A percentile compares a stretch with the other conserved stretches of the same genome.
Conservation (phyloP, 805 yeast species). For the Candida coquimbonensis region DNA sequence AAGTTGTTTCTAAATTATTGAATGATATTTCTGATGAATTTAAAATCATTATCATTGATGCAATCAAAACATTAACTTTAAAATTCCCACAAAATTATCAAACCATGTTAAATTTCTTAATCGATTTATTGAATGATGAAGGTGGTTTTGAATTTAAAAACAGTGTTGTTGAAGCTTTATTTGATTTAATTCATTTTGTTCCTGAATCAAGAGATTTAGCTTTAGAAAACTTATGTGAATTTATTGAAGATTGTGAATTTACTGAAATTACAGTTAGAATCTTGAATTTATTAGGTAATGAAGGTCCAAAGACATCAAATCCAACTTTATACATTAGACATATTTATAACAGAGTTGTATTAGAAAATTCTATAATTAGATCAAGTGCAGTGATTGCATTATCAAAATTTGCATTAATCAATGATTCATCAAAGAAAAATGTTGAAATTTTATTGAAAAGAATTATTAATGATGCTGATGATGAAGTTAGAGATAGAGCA, state of each 20-base stretch:
- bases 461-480: constrained; percentile 84
- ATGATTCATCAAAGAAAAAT: constrained; percentile 56
- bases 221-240: constrained; percentile 85
- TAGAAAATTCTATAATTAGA: constrained; percentile 91
- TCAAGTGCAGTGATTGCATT: constrained; percentile 93
- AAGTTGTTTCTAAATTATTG: constrained; percentile 82
- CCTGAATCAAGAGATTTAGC: constrained; percentile 81
- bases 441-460: constrained; percentile 72
- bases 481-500: constrained; percentile 97
- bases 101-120: constrained; percentile 71
- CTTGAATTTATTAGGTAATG: constrained; percentile 84
- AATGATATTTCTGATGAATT: constrained; percentile 94
- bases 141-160: constrained; percentile 85
- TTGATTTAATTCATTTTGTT: constrained; percentile 81
- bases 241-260: constrained; percentile 96
- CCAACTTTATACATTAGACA: constrained; percentile 93
- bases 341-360: constrained; percentile 92
- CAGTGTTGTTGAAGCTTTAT: constrained; percentile 84
- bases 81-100: constrained; percentile 91
- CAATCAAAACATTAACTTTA: constrained; percentile 83
- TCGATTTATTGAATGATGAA: constrained; percentile 81
- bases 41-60: constrained; percentile 90
- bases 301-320: constrained; percentile 81
- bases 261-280: constrained; percentile 92
- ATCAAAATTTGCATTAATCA: constrained; percentile 80